Evolutionary conservation across 495 filamentous ascomycete species (phyloP).

Genomic region (Cercophora samala): DNA sequence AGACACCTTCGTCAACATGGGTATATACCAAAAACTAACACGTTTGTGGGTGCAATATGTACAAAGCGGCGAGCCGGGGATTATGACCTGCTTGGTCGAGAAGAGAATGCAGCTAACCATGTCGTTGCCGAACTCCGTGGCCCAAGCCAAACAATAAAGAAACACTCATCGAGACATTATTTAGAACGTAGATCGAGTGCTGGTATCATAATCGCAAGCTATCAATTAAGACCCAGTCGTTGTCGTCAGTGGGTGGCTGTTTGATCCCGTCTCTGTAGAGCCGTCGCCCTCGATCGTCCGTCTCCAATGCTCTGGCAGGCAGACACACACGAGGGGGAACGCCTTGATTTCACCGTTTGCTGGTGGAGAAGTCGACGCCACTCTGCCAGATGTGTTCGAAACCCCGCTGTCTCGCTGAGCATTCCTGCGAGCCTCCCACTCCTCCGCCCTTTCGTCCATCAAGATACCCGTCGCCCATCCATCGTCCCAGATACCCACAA

Average conservation of each 20-base stretch:
- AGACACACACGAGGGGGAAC: slow-evolving; percentile 97
- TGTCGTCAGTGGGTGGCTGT: slow-evolving; percentile 35
- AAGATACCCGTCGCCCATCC: slow-evolving; percentile 96
- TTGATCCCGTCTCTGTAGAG: slow-evolving; percentile 54
- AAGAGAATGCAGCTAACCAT: slow-evolving; percentile 9
- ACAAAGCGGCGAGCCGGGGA: not conserved
- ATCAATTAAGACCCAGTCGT: slow-evolving; percentile 32
- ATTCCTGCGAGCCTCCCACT: slow-evolving; percentile 74
- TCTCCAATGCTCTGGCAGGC: slow-evolving; percentile 93
- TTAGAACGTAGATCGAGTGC: slow-evolving; percentile 24
- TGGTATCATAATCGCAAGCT: slow-evolving; percentile 27
- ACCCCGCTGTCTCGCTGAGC: slow-evolving; percentile 89
- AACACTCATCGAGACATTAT: slow-evolving; percentile 35
- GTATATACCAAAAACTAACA: slow-evolving; percentile 1
- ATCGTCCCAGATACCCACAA: slow-evolving; percentile 99
- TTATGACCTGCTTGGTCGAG: not conserved
- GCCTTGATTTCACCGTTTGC: slow-evolving; percentile 89
- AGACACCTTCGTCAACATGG: not conserved
- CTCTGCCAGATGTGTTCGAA: slow-evolving; percentile 70
- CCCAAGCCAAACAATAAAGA: slow-evolving; percentile 38
- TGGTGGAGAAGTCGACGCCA: slow-evolving; percentile 59
- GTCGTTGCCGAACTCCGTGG: slow-evolving; percentile 42
- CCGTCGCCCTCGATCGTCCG: slow-evolving; percentile 92
- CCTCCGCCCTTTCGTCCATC: slow-evolving; percentile 77
- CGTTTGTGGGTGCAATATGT: not conserved